Conservation (phyloP, 352 stramenopile genomes). For the Phytophthora sansomeana region DNA sequence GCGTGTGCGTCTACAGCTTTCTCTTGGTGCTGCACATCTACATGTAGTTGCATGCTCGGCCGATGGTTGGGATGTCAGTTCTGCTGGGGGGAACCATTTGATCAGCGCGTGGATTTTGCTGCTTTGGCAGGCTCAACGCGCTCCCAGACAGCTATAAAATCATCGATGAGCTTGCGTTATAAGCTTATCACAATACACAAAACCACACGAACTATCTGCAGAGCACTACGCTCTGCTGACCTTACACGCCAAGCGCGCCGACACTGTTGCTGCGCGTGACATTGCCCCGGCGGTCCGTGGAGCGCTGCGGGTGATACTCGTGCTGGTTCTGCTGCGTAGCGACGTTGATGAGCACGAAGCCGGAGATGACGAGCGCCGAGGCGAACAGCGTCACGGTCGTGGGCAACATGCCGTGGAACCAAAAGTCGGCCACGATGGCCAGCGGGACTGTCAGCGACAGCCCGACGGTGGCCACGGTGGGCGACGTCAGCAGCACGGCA, state of each 20-base stretch:
- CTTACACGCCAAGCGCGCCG: conserved; percentile 17
- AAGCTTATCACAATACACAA: conserved; percentile 8
- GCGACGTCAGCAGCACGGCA: conserved; percentile 94
- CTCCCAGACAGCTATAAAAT: neutral
- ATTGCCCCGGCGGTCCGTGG: conserved; percentile 37
- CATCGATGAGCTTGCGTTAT: conserved; percentile 7
- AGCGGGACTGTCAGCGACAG: conserved; percentile 97
- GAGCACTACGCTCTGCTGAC: conserved; percentile 1
- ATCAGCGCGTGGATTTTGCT: too few species aligned
- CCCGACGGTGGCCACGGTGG: conserved; percentile 96
- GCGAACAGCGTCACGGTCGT: conserved; percentile 64
- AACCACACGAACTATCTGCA: neutral
- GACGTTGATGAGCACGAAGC: conserved; percentile 79
- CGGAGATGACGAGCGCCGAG: conserved; percentile 68
- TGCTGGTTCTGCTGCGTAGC: conserved; percentile 72
- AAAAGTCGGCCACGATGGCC: conserved; percentile 92
- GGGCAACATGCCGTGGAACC: conserved; percentile 63
- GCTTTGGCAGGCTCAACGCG: too few species aligned
- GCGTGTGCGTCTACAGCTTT: neutral
- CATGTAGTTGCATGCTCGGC: too few species aligned
- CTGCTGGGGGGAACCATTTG: conserved; percentile 1
- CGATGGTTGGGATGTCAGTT: neutral
- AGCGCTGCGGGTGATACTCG: conserved; percentile 57
- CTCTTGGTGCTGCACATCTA: too few species aligned
- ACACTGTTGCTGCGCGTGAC: conserved; percentile 23